Evolutionary conservation across 148 eudicot genomes (phyloP), one percentile per base, ranked within the genome.

Genomic region (Vaccinium macrocarpon): DNA sequence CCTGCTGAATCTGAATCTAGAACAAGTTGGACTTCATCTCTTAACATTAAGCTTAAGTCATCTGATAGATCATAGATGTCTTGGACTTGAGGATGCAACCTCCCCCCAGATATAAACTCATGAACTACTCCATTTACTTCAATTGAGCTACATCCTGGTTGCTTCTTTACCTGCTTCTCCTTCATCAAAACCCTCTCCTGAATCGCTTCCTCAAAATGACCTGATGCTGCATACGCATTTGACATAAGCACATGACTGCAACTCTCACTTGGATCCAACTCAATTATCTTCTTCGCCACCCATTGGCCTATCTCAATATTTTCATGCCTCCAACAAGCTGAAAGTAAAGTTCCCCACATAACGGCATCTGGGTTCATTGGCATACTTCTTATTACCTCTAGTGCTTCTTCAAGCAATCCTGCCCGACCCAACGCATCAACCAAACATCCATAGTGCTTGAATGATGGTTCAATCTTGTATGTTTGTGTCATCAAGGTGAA

Each of bases 371-470:
- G 89, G 29, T 83, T 64, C 46, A 88, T 79, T 1, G 91, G 87
- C 91, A 92, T 90, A 59, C 86, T 75, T 21, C 21, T 68, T 6
- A 90, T 87, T 62, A 92, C 85, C 73, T 86, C 68, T 32, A 80
- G 84, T 23, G 91, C 94, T 86, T 90, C 92, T 51, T 79, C 52
- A 1, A 92, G 79, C 68, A 89, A 74, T 16, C 88, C 94, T n/a
- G 86, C 89, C 86, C 90, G 84, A 42, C 91, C 93, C 71, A 90
- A 81, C 5, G 79, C 64, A 85, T 88, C 90, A 71, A 90, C 90
- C 87, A 90, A 87, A 80, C 93, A 89, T 38, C 90, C 90, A 84
- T 89, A 92, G 85, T 92, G 94, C 85, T 87, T 89, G 57, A 87
- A 79, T 72, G 91, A 85, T 35, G 94, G 93, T 80, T 90, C 76